phyloP scores from a whole-genome alignment of 2,329 filamentous ascomycete genomes.

The Ophiosphaerella korrae region DNA sequence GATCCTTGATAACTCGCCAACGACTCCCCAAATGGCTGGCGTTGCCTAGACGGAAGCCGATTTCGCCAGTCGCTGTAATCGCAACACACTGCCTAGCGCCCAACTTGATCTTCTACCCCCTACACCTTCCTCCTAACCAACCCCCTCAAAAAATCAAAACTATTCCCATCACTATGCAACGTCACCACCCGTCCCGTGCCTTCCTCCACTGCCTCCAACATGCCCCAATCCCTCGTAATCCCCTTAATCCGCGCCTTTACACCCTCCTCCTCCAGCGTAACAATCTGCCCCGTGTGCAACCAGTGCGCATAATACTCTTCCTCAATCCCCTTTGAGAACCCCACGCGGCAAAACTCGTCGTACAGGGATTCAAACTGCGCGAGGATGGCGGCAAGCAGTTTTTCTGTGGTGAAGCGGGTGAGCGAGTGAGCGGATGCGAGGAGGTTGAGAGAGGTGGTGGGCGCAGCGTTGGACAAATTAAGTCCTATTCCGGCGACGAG shows the following conservation, averaged over 20 bases:
- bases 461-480: slow-evolving; percentile 81
- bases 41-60: too few relatives aligned
- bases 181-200: slow-evolving; percentile 81
- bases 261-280: slow-evolving; percentile 79
- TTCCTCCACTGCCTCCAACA: slow-evolving; percentile 83
- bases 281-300: slow-evolving; percentile 72
- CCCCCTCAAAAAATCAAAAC: slow-evolving; percentile 96
- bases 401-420: slow-evolving; percentile 70
- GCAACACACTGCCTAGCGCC: too few relatives aligned
- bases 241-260: slow-evolving; percentile 78
- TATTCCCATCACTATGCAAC: slow-evolving; percentile 95
- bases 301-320: slow-evolving; percentile 68
- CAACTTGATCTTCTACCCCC: too few relatives aligned
- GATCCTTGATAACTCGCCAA: too few relatives aligned
- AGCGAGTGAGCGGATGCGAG: slow-evolving; percentile 57
- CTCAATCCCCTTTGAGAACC: slow-evolving; percentile 77
- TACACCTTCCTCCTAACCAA: slow-evolving; percentile 79
- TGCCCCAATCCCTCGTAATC: slow-evolving; percentile 89
- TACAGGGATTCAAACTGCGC: slow-evolving; percentile 80
- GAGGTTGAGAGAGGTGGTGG: slow-evolving; percentile 84
- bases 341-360: slow-evolving; percentile 71
- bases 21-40: too few relatives aligned
- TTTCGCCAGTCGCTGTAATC: too few relatives aligned
- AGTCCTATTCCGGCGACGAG: slow-evolving; percentile 82
- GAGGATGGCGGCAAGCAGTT: slow-evolving; percentile 79